Base-by-base conservation (phyloP, 306 rosid species). In the Dryas drummondii region DNA sequence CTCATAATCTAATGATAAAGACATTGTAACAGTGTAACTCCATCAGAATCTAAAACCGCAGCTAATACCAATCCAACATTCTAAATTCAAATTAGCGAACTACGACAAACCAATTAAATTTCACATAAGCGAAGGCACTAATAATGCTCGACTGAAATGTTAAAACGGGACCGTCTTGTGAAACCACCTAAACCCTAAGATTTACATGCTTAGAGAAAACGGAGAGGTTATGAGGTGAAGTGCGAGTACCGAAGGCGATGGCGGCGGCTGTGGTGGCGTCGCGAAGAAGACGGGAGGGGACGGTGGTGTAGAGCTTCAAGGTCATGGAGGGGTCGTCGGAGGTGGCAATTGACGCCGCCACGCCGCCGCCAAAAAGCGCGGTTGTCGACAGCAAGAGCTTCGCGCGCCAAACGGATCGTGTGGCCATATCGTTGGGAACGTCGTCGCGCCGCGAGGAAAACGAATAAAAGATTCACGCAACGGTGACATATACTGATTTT, bases 241-340 rank as follows among this genome's bases (percentile, higher is more conserved):
- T 4, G 54, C 14, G 59, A 56, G 71, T 87, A 94, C 99, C 99
- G 71, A 86, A 85, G 75, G 87, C 96, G 82, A 94, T 85, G 80
- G 79, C 84, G 79, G 90, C 91, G 9, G 92, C 99, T 0, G 99
- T 77, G 76, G 80, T 46, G 72, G 93, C 83, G 73, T 86, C 93
- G 42, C 93, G 92, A 55, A 86, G 12, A 74, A 94, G 97, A 59
- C 99, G 99, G 64, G 80, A 66, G 48, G 99, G 97, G 49, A 91
- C 84, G 51, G 91, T 73, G 59, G 90, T 62, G 88, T 75, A 90
- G 76, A 94, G 93, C 87, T 85, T 94, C 66, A 92, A 71, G 37
- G 93, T 78, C 63, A 80, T 88, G 22, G 81, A 62, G 12, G 99
- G 93, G 80, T 94, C 92, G 52, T 94, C 92, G 72, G 99, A 92